Conservation (phyloP, 805 yeast genomes). For the Kodamaea nitidulidarum region DNA sequence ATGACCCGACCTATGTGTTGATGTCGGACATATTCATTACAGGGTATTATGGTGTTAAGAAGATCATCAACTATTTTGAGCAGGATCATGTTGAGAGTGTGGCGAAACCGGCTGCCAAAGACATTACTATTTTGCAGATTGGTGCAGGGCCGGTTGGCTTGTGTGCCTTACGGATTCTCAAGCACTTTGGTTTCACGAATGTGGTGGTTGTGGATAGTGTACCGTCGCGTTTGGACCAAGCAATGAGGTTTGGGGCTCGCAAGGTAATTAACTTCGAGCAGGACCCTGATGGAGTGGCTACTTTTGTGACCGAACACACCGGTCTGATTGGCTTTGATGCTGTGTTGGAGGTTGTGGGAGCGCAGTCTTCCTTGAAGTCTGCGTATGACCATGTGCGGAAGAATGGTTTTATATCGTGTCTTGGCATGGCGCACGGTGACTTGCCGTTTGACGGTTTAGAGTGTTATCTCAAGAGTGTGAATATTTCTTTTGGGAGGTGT, state of each 20-base stretch:
- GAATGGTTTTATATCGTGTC: constrained; percentile 53
- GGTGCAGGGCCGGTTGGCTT: constrained; percentile 63
- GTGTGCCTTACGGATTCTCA: constrained; percentile 46
- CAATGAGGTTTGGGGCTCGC: constrained; percentile 46
- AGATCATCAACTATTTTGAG: constrained; percentile 40
- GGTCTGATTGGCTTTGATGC: constrained; percentile 55
- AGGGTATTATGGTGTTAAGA: constrained; percentile 55
- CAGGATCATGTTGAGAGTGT: constrained; percentile 24
- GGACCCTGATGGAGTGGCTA: constrained; percentile 21
- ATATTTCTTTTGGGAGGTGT: constrained; percentile 60
- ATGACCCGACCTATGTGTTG: constrained; percentile 44
- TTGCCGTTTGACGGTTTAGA: constrained; percentile 56
- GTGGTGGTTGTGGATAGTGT: constrained; percentile 49
- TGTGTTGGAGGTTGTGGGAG: constrained; percentile 58
- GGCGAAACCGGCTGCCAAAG: constrained; percentile 12
- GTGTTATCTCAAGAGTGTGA: constrained; percentile 53
- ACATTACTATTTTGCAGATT: constrained; percentile 44
- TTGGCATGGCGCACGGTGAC: constrained; percentile 59
- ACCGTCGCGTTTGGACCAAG: constrained; percentile 43
- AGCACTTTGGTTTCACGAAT: constrained; percentile 40
- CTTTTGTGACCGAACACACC: constrained; percentile 32
- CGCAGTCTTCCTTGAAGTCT: constrained; percentile 45
- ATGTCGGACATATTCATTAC: constrained; percentile 67
- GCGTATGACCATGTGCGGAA: constrained; percentile 54
- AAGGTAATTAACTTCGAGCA: constrained; percentile 41